phyloP scores from a whole-genome alignment of 768 basidiomycete species.

The Agrocybe praecox region DNA sequence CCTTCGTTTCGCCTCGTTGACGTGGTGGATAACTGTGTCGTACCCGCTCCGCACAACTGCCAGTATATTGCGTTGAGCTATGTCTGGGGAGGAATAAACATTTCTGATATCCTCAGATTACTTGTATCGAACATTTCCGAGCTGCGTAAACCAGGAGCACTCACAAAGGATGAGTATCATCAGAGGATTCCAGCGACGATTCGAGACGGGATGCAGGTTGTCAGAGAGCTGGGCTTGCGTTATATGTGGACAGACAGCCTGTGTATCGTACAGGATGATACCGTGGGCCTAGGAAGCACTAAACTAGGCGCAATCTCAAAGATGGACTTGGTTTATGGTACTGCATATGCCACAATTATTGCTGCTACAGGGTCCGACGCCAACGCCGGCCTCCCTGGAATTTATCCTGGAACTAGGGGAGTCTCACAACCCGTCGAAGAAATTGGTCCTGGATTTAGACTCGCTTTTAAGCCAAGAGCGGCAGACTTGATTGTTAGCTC shows the following conservation, averaged over 20 bases:
- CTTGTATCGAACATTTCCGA: not conserved
- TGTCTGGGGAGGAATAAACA: constrained; percentile 13
- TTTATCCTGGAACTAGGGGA: constrained; percentile 1
- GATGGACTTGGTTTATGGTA: constrained; percentile 10
- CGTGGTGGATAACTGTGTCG: constrained; percentile 13
- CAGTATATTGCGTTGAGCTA: constrained; percentile 13
- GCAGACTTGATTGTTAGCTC: not conserved
- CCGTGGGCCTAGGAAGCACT: constrained; percentile 2
- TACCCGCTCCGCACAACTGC: constrained; percentile 5
- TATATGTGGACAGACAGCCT: constrained; percentile 2
- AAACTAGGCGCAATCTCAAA: constrained; percentile 5
- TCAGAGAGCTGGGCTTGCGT: not conserved
- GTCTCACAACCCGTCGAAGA: constrained; percentile 3
- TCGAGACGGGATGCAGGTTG: constrained; percentile 1
- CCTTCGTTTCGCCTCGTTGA: constrained; percentile 14
- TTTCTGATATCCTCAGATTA: not conserved
- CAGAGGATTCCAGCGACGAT: constrained; percentile 7
- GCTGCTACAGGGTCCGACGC: constrained; percentile 8
- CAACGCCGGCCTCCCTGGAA: constrained; percentile 8
- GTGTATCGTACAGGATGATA: constrained; percentile 9
- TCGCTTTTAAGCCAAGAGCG: not conserved
- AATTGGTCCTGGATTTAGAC: constrained; percentile 6
- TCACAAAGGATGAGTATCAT: not conserved
- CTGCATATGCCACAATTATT: constrained; percentile 3
- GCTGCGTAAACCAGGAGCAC: constrained; percentile 3